phyloP scores from a whole-genome alignment of 192 early-diverging fungal species.

The Coemansia sp. region DNA sequence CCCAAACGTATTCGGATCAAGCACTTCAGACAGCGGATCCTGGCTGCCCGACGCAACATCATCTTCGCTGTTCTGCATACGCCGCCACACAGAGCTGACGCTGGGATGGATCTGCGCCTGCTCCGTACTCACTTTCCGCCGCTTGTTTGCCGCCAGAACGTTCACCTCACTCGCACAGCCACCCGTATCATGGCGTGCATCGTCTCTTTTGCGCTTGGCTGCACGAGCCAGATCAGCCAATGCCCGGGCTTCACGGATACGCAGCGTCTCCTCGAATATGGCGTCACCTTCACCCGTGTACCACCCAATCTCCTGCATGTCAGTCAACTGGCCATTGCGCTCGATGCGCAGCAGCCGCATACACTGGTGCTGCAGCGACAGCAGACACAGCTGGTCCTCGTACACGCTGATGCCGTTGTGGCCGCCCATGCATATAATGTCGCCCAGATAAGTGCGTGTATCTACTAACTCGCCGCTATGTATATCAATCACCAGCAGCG shows the following conservation, averaged over 20 bases:
- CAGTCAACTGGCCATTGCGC: slow-evolving; percentile 22
- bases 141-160: slow-evolving; percentile 2
- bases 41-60: too few relatives aligned
- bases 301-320: slow-evolving; percentile 53
- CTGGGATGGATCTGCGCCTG: background rate
- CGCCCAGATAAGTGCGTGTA: slow-evolving; percentile 36
- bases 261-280: slow-evolving; percentile 30
- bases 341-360: slow-evolving; percentile 38
- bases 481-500: slow-evolving; percentile 37
- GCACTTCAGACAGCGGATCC: background rate
- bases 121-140: background rate
- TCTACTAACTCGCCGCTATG: slow-evolving; percentile 31
- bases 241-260: slow-evolving; percentile 23
- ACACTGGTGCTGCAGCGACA: slow-evolving; percentile 54
- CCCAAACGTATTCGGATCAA: background rate
- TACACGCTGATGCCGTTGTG: slow-evolving; percentile 45
- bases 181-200: background rate
- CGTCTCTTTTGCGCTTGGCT: slow-evolving; percentile 14
- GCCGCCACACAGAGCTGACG: background rate
- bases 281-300: slow-evolving; percentile 44
- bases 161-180: background rate
- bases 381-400: slow-evolving; percentile 42
- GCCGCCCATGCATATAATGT: slow-evolving; percentile 45
- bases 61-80: background rate
- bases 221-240: slow-evolving; percentile 7